Conservation (phyloP, 306 rosid genomes). For the Aeschynomene evenia region DNA sequence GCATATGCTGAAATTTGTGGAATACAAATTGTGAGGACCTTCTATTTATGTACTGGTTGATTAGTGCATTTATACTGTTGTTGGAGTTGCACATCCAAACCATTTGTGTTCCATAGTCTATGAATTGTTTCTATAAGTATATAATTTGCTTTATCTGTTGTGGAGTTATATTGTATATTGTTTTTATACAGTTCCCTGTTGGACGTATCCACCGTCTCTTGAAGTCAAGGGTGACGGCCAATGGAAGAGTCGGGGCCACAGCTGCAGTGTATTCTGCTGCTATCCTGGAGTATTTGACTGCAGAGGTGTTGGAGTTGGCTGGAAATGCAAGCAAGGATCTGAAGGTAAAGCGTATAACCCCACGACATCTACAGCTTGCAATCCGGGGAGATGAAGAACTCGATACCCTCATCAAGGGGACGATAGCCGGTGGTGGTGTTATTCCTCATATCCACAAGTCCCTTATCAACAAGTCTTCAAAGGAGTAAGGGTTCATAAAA, state of each 20-base stretch:
- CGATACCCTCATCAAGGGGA: slow-evolving; percentile 73
- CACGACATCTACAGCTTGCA: slow-evolving; percentile 79
- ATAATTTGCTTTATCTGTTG: not conserved
- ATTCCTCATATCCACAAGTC: slow-evolving; percentile 87
- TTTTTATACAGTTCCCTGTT: slow-evolving; percentile 59
- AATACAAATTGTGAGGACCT: not conserved
- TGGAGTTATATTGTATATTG: not conserved
- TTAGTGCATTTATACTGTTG: too few species aligned
- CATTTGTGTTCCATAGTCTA: not conserved
- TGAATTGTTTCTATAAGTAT: not conserved
- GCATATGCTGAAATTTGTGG: not conserved
- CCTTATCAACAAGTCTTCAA: slow-evolving; percentile 73
- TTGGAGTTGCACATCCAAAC: too few species aligned
- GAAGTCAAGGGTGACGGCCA: slow-evolving; percentile 62
- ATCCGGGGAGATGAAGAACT: slow-evolving; percentile 82
- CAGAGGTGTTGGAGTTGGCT: slow-evolving; percentile 81
- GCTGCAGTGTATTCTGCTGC: slow-evolving; percentile 83
- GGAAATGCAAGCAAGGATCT: slow-evolving; percentile 87
- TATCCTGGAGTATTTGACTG: slow-evolving; percentile 67
- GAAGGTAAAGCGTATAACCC: slow-evolving; percentile 81
- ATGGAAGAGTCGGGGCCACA: slow-evolving; percentile 80
- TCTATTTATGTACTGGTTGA: too few species aligned
- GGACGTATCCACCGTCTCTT: slow-evolving; percentile 79
- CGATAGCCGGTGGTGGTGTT: slow-evolving; percentile 83
- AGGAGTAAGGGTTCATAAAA: slow-evolving; percentile 40